A percentile compares a stretch with the other conserved stretches of the same genome.
Evolutionary conservation across 2,329 filamentous ascomycete species (phyloP).

Genomic region (Passalora sequoiae): DNA sequence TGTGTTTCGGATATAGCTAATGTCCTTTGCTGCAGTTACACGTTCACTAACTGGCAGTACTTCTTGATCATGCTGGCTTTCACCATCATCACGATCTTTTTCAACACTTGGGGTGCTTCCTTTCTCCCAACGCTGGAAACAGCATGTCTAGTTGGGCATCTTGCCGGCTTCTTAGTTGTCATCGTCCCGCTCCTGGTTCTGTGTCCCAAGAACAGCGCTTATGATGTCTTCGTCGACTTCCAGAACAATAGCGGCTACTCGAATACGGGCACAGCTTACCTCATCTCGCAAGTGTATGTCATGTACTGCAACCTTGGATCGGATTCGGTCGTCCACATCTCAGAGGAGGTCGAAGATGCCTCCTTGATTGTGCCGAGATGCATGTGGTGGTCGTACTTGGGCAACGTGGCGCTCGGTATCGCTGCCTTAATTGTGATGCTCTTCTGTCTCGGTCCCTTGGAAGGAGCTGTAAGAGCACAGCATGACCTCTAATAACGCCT

Average conservation of each 20-base stretch:
- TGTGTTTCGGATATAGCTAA: too few relatives aligned
- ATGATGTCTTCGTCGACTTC: constrained; percentile 31
- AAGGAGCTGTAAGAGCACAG: constrained; percentile 20
- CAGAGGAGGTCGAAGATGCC: constrained; percentile 34
- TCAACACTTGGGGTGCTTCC: constrained; percentile 31
- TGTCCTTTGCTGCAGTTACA: too few relatives aligned
- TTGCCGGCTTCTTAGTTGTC: constrained; percentile 31
- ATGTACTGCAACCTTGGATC: constrained; percentile 29
- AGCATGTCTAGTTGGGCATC: constrained; percentile 26
- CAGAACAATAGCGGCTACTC: constrained; percentile 27
- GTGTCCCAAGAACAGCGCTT: constrained; percentile 30
- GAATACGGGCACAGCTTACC: constrained; percentile 28
- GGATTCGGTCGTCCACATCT: constrained; percentile 31
- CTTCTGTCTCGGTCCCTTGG: constrained; percentile 30
- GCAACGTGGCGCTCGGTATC: constrained; percentile 22
- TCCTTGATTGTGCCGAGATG: constrained; percentile 27
- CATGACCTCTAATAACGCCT: background rate
- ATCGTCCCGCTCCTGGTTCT: constrained; percentile 30
- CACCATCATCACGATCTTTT: constrained; percentile 35
- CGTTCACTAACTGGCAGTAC: constrained; percentile 27
- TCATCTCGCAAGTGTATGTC: constrained; percentile 28
- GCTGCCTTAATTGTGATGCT: constrained; percentile 27
- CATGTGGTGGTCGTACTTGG: constrained; percentile 28
- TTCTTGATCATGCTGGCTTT: constrained; percentile 32
- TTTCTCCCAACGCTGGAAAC: constrained; percentile 38